A percentile compares a stretch with the other conserved stretches of the same genome.
These are phyloP conservation scores for Pseudonitzschia pungens DNA, from an alignment of 108 stramenopile genomes.

Conservation along the genomic window DNA sequence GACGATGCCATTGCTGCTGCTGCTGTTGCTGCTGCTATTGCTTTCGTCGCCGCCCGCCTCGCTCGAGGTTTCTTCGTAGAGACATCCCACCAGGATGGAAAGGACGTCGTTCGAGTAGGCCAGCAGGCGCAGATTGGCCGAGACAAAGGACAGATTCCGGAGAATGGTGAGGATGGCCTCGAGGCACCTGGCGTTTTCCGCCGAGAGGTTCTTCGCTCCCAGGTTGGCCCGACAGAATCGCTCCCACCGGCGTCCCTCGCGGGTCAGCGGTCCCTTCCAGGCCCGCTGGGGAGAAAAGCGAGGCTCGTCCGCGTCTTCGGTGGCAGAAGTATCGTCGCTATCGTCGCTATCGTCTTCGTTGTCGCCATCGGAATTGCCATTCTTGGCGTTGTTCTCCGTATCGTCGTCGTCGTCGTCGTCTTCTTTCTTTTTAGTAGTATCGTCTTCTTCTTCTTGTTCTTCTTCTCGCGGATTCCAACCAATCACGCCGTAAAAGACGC, in stretches of 20 bases:
- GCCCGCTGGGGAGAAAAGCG: constrained; percentile 36
- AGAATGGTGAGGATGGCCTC: constrained; percentile 57
- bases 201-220: constrained; percentile 3
- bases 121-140: constrained; percentile 73
- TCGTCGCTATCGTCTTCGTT: not conserved
- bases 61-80: constrained; percentile 55
- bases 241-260: constrained; percentile 22
- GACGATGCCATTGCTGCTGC: constrained; percentile 42
- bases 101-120: constrained; percentile 51
- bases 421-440: too few relatives aligned
- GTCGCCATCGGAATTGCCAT: not conserved
- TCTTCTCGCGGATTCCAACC: constrained; percentile 51
- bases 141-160: constrained; percentile 67
- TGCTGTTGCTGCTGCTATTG: constrained; percentile 1
- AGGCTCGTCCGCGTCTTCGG: constrained; percentile 24
- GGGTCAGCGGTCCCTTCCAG: constrained; percentile 37
- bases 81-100: constrained; percentile 58
- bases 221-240: constrained; percentile 18
- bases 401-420: not conserved
- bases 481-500: constrained; percentile 59
- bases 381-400: constrained; percentile 1
- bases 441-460: too few relatives aligned
- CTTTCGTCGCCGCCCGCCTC: constrained; percentile 35
- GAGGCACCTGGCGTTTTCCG: constrained; percentile 39
- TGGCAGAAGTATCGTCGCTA: constrained; percentile 3